Evolutionary conservation across 2,329 filamentous ascomycete species (phyloP), one percentile per base, ranked within the genome.

Genomic region (Calonectria hongkongensis): DNA sequence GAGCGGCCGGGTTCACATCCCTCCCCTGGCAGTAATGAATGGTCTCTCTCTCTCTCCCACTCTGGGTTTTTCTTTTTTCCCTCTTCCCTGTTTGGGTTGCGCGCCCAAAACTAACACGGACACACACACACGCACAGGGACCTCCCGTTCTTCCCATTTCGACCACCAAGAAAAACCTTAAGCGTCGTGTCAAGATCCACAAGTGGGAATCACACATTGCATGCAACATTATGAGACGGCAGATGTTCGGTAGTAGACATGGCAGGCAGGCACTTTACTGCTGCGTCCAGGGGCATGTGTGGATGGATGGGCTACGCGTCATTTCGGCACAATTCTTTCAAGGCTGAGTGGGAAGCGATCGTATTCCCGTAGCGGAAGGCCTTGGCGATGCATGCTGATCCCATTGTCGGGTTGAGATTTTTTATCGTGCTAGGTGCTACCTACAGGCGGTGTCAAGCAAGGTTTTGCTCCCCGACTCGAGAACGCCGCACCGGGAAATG

Each of bases 141-240:
- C 51, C 51, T 36, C 30, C 33, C 4, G 54, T 60, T 60, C 54
- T 41, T 60, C 13, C 16, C 33, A 18, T 39, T 60, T 9, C 21
- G 21, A 25, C 54, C n/a, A 41, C n/a, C n/a, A 41, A 36, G 33
- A 36, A 36, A 60, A 60, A 60, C 33, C 13, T 60, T 60, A 41
- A 48, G 21, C 45, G 45, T 48, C 45, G 45, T 48, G 45, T 48
- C 45, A 21, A 48, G 45, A 48, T 48, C 45, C 45, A 48, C 45
- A 12, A 12, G 45, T 48, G 45, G 45, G n/a, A n/a, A 25, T 48
- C 10, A 21, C 7, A 9, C n/a, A 9, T 9, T 45, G 43, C 43
- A 48, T 60, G 54, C 21, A 21, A 60, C 54, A 41, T 41, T 60
- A 60, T 60, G 36, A 41, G 33, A 60, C 54, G 54, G 54, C 33